Evolutionary conservation across 345 rosid species (phyloP).

Genomic region (Bruguiera gymnorhiza): DNA sequence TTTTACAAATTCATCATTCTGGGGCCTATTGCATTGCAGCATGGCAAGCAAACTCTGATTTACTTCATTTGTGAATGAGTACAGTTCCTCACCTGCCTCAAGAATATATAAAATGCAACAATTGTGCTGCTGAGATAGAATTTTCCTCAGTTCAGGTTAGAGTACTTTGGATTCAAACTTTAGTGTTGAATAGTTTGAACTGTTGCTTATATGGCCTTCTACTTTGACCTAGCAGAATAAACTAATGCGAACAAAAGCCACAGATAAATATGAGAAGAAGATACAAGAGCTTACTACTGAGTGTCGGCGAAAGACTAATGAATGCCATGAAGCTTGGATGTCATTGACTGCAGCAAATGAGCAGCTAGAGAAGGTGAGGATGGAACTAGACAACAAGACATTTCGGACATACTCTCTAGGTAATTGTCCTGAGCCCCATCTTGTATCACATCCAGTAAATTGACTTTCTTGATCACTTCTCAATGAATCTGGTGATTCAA

Average conservation of each 20-base stretch:
- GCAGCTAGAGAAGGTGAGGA: conserved; percentile 74
- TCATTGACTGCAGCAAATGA: conserved; percentile 74
- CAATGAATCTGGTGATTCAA: not conserved
- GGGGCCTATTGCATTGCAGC: not conserved
- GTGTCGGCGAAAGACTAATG: conserved; percentile 72
- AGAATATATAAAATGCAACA: conserved; percentile 68
- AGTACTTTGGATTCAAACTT: conserved; percentile 13
- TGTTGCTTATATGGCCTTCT: conserved; percentile 21
- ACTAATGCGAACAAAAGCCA: conserved; percentile 63
- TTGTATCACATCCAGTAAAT: not conserved
- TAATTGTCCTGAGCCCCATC: conserved; percentile 20
- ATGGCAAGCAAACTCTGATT: conserved; percentile 16
- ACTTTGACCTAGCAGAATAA: conserved; percentile 57
- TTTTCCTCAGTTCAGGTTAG: conserved; percentile 71
- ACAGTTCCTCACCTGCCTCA: conserved; percentile 46
- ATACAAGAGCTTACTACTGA: conserved; percentile 67
- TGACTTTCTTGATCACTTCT: not conserved
- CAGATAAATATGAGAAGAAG: conserved; percentile 75
- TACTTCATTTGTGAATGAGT: conserved; percentile 20
- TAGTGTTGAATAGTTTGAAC: conserved; percentile 4
- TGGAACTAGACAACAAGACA: conserved; percentile 86
- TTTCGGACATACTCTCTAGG: conserved; percentile 68
- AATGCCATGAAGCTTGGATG: conserved; percentile 99
- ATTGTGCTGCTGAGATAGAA: conserved; percentile 66
- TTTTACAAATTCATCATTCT: conserved; percentile 6